Base-by-base conservation (phyloP, 257 asterid species). In the Salvia splendens region DNA sequence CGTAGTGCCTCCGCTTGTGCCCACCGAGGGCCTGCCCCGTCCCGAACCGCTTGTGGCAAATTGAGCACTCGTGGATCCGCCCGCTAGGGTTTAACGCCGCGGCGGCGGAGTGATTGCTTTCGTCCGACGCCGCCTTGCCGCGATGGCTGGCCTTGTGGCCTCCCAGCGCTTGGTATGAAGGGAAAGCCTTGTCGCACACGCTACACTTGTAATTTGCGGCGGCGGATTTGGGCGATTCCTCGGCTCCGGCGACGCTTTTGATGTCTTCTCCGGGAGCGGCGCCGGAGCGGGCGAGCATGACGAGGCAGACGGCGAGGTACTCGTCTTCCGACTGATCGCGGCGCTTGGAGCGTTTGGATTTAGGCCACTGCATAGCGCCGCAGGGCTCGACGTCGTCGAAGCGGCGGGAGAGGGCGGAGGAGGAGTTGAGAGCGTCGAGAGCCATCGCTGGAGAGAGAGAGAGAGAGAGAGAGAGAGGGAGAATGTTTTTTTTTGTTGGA, bases 121-220 rank as follows among this genome's bases (percentile, higher is more conserved):
- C 85, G n/a, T 74, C 84, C 0, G 78, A 57, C 6, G 74, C 30
- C 3, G 2, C 30, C 30, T 72, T 83, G 5, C 51, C 67, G 9
- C 99, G 86, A 83, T 93, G 99, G 82, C 99, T 90, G 16, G 99
- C 96, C 55, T 93, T 93, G 72, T 93, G 99, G 4, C 97, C 99
- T 40, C 97, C 99, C 15, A 93, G 83, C 0, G 99, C 97, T 65
- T 93, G 99, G 73, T 88, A 86, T 0, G 97, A 77, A 0, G 75
- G 16, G 69, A 93, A 93, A 3, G 75, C 65, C 49, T 84, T 93
- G 45, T 73, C 49, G 62, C 99, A 93, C 14, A 85, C 91, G 72
- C 70, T 69, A 52, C 99, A 93, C 80, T 28, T 77, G 85, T 84
- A 59, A 43, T 65, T 75, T 28, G 41, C 4, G 40, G 20, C 20